Base-by-base conservation (phyloP, 2,329 filamentous ascomycete genomes). In the Neofusicoccum parvum region DNA sequence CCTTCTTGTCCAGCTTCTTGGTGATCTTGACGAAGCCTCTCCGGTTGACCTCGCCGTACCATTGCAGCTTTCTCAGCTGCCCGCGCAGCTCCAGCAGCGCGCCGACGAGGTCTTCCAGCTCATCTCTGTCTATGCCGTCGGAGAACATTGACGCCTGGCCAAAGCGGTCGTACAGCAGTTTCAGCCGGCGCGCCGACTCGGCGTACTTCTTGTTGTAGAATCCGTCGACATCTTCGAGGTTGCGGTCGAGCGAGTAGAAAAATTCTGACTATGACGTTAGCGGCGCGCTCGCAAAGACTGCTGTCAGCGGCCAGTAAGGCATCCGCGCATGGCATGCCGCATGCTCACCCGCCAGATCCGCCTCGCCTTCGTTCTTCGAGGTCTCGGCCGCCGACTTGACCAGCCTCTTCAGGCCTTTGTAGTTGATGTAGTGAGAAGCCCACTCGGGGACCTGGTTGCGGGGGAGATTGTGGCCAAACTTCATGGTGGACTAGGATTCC, bases 1-100 rank as follows among this genome's bases (percentile, higher is more conserved):
- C 87, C 80, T 96, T 97, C 81, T 99, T 99, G 80, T 99, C 95
- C 51, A 97, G 83, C 80, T 99, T 99, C 83, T 99, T 99, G 60
- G 95, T 97, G 78, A 99, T 99, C 81, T 99, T 99, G 77, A 96
- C 88, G 74, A 99, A 99, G 1, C 95, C 95, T 69, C 92, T 86
- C 62, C 94, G 88, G 78, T 99, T 99, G 73, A 98, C 94, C 80
- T 98, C 94, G 58, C 94, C 94, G 76, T 98, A 99, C 94, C 94
- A 98, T 77, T 96, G 92, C 62, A 99, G 83, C 73, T 98, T 98
- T 67, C 95, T 87, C 70, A 98, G 80, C 75, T 96, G 92, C 62
- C 89, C 90, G 65, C 95, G 88, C 67, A 98, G 84, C 79, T 99
- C 95, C 37, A 98, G 86, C 59, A 99, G 82, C 41, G 94, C 93